phyloP scores from a whole-genome alignment of 2,329 filamentous ascomycete genomes.

The Colletotrichum noveboracense region DNA sequence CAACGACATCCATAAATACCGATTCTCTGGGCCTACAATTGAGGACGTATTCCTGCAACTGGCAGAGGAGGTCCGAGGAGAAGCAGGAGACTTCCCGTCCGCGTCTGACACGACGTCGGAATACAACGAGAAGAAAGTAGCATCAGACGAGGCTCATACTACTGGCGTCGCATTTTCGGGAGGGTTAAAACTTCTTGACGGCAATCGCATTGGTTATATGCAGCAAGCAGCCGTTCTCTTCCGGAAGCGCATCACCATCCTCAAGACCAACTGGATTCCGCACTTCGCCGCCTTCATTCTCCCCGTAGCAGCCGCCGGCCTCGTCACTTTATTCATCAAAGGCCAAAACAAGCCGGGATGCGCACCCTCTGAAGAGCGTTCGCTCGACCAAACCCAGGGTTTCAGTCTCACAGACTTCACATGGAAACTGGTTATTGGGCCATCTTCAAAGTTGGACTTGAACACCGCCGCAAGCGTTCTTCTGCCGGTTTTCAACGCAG shows the following conservation, averaged over 20 bases:
- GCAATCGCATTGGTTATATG: constrained; percentile 70
- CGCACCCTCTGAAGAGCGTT: constrained; percentile 51
- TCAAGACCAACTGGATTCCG: constrained; percentile 79
- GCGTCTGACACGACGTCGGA: neutral
- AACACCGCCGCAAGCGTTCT: constrained; percentile 28
- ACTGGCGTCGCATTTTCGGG: constrained; percentile 22
- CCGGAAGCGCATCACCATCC: constrained; percentile 76
- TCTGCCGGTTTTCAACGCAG: constrained; percentile 41
- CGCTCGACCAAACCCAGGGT: constrained; percentile 41
- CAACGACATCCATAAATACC: constrained; percentile 74
- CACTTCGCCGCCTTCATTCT: constrained; percentile 77
- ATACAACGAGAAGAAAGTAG: constrained; percentile 31
- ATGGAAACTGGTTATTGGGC: constrained; percentile 47
- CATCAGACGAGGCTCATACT: neutral
- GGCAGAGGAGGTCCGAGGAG: constrained; percentile 75
- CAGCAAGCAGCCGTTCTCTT: constrained; percentile 78
- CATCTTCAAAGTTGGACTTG: constrained; percentile 28
- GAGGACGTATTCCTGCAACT: constrained; percentile 91
- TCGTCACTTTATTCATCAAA: constrained; percentile 79
- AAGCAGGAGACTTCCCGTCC: constrained; percentile 2
- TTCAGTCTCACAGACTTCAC: constrained; percentile 39
- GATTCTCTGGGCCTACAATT: constrained; percentile 86
- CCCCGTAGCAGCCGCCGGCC: constrained; percentile 78
- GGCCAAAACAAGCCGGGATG: constrained; percentile 58
- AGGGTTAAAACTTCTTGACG: constrained; percentile 66